Evolutionary conservation across 305 asterid genomes (phyloP).

Genomic region (Solanum hybrid): DNA sequence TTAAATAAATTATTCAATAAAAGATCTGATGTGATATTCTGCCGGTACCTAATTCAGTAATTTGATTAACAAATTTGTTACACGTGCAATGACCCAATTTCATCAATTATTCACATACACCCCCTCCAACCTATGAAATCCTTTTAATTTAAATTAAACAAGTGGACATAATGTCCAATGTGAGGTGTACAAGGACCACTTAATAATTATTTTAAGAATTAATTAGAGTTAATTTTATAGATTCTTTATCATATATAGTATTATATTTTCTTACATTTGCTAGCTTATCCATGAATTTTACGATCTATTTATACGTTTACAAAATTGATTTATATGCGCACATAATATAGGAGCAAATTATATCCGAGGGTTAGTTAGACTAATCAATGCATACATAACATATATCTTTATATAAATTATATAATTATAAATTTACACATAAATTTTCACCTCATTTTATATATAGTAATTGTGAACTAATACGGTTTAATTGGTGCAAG

Average conservation of each 20-base stretch:
- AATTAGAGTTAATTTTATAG: neutral
- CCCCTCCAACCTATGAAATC: neutral
- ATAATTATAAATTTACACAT: neutral
- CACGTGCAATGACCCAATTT: conserved; percentile 12
- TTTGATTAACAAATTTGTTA: neutral
- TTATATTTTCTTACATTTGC: neutral
- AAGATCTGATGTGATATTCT: neutral
- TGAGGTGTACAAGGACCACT: neutral
- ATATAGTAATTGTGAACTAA: neutral
- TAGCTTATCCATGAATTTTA: neutral
- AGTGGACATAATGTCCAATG: neutral
- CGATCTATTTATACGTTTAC: neutral
- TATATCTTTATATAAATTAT: too few relatives aligned
- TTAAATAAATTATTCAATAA: neutral
- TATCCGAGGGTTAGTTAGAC: neutral
- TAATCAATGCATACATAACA: neutral
- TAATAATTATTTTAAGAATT: neutral
- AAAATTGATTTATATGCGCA: neutral
- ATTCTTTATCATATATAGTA: neutral
- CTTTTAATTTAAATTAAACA: neutral
- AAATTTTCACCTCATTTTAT: too few relatives aligned
- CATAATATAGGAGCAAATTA: neutral
- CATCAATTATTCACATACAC: neutral
- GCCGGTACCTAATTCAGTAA: conserved; percentile 1
- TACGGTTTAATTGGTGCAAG: neutral